Base-by-base conservation (phyloP, 495 filamentous ascomycete genomes). In the Tuber calosporum region DNA sequence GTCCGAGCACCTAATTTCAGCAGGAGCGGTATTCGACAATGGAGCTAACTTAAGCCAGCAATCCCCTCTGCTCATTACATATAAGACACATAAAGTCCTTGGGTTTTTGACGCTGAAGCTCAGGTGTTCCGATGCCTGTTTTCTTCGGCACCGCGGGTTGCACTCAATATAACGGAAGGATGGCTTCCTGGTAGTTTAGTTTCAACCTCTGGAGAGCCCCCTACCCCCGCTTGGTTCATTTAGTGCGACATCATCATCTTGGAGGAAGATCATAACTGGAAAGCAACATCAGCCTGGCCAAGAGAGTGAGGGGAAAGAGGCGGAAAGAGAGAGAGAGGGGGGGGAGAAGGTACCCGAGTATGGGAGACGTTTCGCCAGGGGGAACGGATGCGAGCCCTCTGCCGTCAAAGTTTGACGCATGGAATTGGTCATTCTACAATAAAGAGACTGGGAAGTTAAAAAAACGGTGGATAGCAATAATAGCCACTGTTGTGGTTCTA, bases 381-480 rank as follows among this genome's bases (percentile, higher is more conserved):
- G n/a, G 13, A n/a, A 58, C 26, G 48, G 48, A 30, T 58, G 8
- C n/a, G n/a, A 30, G n/a, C 48, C 26, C n/a, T 7, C n/a, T 26
- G 9, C 2, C 9, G 11, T 7, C 9, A 58, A n/a, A 58, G n/a
- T 58, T 58, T 58, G 13, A 58, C 48, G n/a, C 48, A n/a, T 58
- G n/a, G 11, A 30, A 30, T 26, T 58, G 48, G 48, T 26, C 48
- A 26, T 58, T 58, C 11, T 4, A 9, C 48, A n/a, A 58, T 3
- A 26, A 58, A 8, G 9, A 15, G n/a, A 58, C n/a, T 30, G 48
- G 48, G n/a, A 58, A 58, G 15, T 58, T 30, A 26, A 58, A 58
- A 15, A 58, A 58, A 58, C 48, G 48, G 48, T 58, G 48, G 48
- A 58, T n/a, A 58, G 48, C 48, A 58, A 58, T 58, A 58, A 13